Conservation (phyloP, 2,329 filamentous ascomycete species). For the Pseudonectria buxi region DNA sequence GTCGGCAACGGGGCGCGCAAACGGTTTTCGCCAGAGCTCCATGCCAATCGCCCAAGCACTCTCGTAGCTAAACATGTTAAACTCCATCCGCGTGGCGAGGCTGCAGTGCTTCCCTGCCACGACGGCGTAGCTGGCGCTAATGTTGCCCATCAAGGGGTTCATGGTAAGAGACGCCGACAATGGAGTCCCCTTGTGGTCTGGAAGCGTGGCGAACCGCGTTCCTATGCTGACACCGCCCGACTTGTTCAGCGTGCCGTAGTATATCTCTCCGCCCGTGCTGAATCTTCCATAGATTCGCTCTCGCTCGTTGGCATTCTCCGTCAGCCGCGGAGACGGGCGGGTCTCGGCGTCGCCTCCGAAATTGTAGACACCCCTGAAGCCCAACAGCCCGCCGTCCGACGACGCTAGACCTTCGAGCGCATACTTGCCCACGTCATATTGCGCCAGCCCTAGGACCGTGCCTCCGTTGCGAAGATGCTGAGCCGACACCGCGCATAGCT, state of each 20-base stretch:
- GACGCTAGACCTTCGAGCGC: slow-evolving; percentile 86
- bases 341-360: slow-evolving; percentile 66
- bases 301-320: slow-evolving; percentile 30
- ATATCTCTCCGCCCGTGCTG: slow-evolving; percentile 85
- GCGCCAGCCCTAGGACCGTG: slow-evolving; percentile 64
- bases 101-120: slow-evolving; percentile 77
- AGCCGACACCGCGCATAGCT: slow-evolving; percentile 72
- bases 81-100: slow-evolving; percentile 86
- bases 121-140: slow-evolving; percentile 87
- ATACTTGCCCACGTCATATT: slow-evolving; percentile 82
- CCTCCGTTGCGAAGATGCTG: slow-evolving; percentile 66
- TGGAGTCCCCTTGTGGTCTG: slow-evolving; percentile 74
- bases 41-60: slow-evolving; percentile 86
- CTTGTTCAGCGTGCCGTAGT: slow-evolving; percentile 93
- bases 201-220: slow-evolving; percentile 80
- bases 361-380: slow-evolving; percentile 86
- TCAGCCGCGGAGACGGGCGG: slow-evolving; percentile 8
- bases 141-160: slow-evolving; percentile 89
- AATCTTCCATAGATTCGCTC: slow-evolving; percentile 73
- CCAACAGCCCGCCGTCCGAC: slow-evolving; percentile 84
- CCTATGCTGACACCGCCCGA: slow-evolving; percentile 87
- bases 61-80: slow-evolving; percentile 98
- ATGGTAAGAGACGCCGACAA: slow-evolving; percentile 89
- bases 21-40: slow-evolving; percentile 77
- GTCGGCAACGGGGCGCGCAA: slow-evolving; percentile 31